Conservation (phyloP, 2,329 filamentous ascomycete species). For the Ilyonectria robusta region DNA sequence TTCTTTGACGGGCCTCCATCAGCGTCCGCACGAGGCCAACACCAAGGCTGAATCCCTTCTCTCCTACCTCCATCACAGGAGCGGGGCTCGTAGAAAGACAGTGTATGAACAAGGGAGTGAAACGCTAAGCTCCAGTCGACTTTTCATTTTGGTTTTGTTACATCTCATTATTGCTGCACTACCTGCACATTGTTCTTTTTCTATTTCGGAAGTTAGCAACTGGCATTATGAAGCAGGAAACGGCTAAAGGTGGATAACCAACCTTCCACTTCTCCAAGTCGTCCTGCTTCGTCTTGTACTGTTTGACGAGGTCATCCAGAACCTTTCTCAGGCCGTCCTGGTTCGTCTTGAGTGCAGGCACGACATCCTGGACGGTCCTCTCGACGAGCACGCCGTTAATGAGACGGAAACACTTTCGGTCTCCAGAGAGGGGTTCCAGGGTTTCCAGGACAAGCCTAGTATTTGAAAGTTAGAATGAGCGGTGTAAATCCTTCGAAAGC, state of each 20-base stretch:
- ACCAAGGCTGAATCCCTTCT: conserved; percentile 8
- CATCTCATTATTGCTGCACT: conserved; percentile 75
- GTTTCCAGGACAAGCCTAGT: conserved; percentile 93
- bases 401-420: conserved; percentile 98
- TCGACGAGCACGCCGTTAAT: conserved; percentile 98
- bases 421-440: conserved; percentile 82
- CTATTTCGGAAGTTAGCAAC: conserved; percentile 60
- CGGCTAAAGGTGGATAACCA: conserved; percentile 16
- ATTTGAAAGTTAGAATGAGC: conserved; percentile 38
- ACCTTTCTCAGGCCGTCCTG: conserved; percentile 95
- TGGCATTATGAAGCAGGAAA: not conserved
- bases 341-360: conserved; percentile 93
- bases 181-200: conserved; percentile 93
- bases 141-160: conserved; percentile 36
- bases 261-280: conserved; percentile 99
- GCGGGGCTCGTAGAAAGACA: not conserved
- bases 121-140: conserved; percentile 12
- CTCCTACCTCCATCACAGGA: conserved; percentile 15
- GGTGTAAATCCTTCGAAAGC: conserved; percentile 46
- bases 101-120: conserved; percentile 6
- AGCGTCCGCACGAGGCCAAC: not conserved
- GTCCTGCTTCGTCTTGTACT: conserved; percentile 94
- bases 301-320: conserved; percentile 93
- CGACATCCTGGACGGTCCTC: conserved; percentile 91
- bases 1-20: conserved; percentile 1